A percentile compares a stretch with the other conserved stretches of the same genome.
phyloP scores from a whole-genome alignment of 192 early-diverging fungal genomes.

The Funneliformis mosseae region DNA sequence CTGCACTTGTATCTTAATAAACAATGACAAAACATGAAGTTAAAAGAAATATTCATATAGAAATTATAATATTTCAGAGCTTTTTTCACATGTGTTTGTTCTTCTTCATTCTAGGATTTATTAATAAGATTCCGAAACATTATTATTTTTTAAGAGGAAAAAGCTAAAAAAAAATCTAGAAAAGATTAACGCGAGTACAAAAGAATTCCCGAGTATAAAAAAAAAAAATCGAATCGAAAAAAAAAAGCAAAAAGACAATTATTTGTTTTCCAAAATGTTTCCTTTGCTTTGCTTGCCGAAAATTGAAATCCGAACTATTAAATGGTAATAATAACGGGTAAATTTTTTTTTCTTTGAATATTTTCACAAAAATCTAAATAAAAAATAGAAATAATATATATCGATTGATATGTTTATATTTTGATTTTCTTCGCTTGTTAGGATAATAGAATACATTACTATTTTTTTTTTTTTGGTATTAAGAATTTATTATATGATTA shows the following conservation, averaged over 20 bases:
- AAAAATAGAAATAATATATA: background rate
- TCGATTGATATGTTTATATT: background rate
- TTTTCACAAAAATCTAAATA: background rate
- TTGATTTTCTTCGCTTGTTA: background rate
- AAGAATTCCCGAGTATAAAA: no score
- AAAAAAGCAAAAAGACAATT: background rate
- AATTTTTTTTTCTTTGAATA: background rate
- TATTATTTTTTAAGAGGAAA: background rate
- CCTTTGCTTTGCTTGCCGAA: background rate
- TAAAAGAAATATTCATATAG: background rate
- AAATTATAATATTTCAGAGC: background rate
- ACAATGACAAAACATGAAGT: background rate
- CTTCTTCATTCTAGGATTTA: background rate
- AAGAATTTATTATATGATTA: background rate
- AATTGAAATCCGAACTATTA: background rate
- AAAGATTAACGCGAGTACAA: background rate
- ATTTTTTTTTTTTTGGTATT: background rate
- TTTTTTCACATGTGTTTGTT: background rate
- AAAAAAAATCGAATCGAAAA: background rate
- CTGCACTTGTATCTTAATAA: constrained; percentile 13
- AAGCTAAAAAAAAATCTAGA: background rate
- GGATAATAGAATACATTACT: background rate
- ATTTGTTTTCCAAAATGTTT: background rate
- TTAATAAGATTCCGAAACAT: background rate
- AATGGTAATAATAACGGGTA: background rate